These are phyloP conservation scores for Camelina sativa DNA, from an alignment of 345 rosid species.

Conservation along the genomic window DNA sequence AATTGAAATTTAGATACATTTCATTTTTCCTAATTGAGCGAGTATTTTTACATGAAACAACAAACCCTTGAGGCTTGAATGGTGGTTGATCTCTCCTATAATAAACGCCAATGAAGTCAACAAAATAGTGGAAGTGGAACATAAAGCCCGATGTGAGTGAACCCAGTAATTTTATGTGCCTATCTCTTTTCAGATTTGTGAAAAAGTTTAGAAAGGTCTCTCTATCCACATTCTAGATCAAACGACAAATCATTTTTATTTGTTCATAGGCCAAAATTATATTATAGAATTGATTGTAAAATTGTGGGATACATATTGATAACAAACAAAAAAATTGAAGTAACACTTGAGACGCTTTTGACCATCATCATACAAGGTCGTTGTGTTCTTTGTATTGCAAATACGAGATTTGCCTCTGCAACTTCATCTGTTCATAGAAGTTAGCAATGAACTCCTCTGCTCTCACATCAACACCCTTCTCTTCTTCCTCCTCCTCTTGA, in stretches of 20 bases:
- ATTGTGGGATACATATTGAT: neutral
- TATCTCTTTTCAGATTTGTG: neutral
- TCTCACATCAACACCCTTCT: slow-evolving; percentile 70
- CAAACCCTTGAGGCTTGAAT: no score
- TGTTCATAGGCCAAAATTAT: no score
- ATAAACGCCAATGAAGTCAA: no score
- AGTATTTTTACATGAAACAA: no score
- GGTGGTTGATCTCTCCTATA: no score
- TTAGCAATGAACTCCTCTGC: slow-evolving; percentile 88
- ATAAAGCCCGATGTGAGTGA: no score
- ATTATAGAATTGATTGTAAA: neutral
- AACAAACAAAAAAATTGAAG: neutral
- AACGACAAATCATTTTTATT: neutral
- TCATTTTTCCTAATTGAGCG: neutral
- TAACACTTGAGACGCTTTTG: neutral
- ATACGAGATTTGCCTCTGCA: slow-evolving; percentile 82
- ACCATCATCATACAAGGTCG: slow-evolving; percentile 12
- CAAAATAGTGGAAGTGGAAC: no score
- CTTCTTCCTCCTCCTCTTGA: slow-evolving; percentile 44
- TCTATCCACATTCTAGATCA: neutral
- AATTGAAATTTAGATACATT: neutral
- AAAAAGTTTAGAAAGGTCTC: neutral
- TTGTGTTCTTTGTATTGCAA: slow-evolving; percentile 53
- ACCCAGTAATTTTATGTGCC: neutral
- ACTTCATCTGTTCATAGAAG: slow-evolving; percentile 71